Evolutionary conservation across 176 grass and related monocot genomes (phyloP), one percentile per base, ranked within the genome.

Genomic region (Urochloa ruziziensis): DNA sequence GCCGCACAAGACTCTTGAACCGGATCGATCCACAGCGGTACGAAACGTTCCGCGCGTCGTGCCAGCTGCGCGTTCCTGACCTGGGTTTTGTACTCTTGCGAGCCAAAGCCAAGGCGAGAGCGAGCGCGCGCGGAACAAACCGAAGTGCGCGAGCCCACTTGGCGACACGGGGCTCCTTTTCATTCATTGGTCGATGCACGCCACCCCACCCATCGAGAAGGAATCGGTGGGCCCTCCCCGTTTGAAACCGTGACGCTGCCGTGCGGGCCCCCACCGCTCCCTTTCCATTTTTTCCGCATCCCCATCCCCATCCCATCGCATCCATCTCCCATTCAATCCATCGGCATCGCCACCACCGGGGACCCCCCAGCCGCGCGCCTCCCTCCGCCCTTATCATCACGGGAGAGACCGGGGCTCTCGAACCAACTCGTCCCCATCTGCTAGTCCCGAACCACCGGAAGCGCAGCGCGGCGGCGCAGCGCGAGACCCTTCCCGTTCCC

Each of bases 401-500:
- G 39, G 17, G 27, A 39, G 17, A 75, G 52, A 25, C 60, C 39
- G 12, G 59, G 39, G 19, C 42, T 15, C 77, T 64, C 30, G 61
- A 67, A 49, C 40, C 23, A 17, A 47, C 63, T 30, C 44, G 18
- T 65, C 60, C 19, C 19, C 40, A 33, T 63, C 60, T 29, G 43
- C 43, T 35, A n/a, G n/a, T 66, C 29, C 77, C 43, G 60, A 63
- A 78, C 40, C 40, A 66, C 77, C 76, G 76, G 76, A 32, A n/a
- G n/a, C n/a, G n/a, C n/a, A n/a, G 46, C 69, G 27, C 44, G 69
- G 27, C 44, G 69, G 37, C 24, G 68, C 67, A 25, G 68, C 68
- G 37, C 67, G 67, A 25, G n/a, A 40, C 43, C 67, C 15, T 42
- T 49, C 46, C 69, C n/a, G n/a, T n/a, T n/a, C n/a, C 69, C 33